Conservation (phyloP, 768 basidiomycete species). For the Vishniacozyma victoriae region DNA sequence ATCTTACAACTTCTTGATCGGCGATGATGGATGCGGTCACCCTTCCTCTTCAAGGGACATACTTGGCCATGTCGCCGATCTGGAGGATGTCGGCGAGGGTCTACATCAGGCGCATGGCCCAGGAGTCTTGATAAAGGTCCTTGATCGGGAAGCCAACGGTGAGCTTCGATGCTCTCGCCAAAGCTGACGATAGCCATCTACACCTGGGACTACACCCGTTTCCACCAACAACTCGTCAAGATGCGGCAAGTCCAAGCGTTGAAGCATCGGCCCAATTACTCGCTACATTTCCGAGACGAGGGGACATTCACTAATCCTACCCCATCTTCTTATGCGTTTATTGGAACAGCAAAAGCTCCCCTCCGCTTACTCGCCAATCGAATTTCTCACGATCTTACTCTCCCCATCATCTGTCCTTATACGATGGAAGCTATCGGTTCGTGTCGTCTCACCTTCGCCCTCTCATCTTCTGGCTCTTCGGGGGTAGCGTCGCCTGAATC, state of each 20-base stretch:
- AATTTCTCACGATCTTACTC: constrained; percentile 64
- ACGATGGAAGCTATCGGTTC: constrained; percentile 94
- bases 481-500: constrained; percentile 28
- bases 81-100: constrained; percentile 66
- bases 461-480: constrained; percentile 54
- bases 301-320: constrained; percentile 88
- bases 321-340: constrained; percentile 82
- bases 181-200: constrained; percentile 60
- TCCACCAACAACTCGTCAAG: constrained; percentile 79
- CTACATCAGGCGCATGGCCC: constrained; percentile 60
- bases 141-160: constrained; percentile 72
- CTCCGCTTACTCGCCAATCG: constrained; percentile 73
- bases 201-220: constrained; percentile 81
- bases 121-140: constrained; percentile 78
- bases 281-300: constrained; percentile 86
- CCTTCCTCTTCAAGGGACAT: constrained; percentile 79
- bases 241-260: constrained; percentile 91
- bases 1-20: constrained; percentile 84
- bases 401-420: constrained; percentile 88
- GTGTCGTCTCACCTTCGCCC: constrained; percentile 77
- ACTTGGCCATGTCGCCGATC: constrained; percentile 79
- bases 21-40: constrained; percentile 71
- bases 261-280: constrained; percentile 85
- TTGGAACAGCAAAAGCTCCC: constrained; percentile 78
- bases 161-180: constrained; percentile 4